Conservation (phyloP, 768 basidiomycete genomes). For the Gloeostereum incarnatum region DNA sequence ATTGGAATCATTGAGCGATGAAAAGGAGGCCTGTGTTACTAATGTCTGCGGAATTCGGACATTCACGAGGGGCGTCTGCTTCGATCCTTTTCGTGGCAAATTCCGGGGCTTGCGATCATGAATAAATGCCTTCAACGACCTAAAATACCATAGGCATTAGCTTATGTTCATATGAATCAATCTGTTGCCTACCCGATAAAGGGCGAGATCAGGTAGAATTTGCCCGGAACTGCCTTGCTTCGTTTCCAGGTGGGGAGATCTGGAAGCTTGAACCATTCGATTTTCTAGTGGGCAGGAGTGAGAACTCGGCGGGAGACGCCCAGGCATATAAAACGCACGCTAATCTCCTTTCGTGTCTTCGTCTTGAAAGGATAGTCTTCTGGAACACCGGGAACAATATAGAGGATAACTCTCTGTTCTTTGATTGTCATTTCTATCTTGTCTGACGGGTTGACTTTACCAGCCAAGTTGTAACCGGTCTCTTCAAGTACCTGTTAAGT, state of each 20-base stretch:
- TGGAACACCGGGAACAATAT: conserved; percentile 79
- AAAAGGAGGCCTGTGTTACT: conserved; percentile 9
- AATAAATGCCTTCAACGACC: conserved; percentile 60
- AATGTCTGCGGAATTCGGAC: conserved; percentile 7
- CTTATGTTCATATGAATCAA: conserved; percentile 2
- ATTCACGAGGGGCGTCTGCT: conserved; percentile 8
- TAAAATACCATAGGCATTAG: conserved; percentile 15
- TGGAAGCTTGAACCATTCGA: conserved; percentile 87
- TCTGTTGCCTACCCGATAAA: conserved; percentile 65
- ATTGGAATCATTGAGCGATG: conserved; percentile 28
- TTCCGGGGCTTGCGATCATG: conserved; percentile 50
- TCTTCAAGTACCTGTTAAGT: conserved; percentile 81
- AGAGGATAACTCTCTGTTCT: conserved; percentile 87
- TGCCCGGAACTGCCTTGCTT: conserved; percentile 57
- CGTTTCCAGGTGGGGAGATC: conserved; percentile 93
- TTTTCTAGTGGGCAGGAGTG: conserved; percentile 51
- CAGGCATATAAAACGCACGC: conserved; percentile 39
- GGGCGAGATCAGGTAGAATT: conserved; percentile 92
- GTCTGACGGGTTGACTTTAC: conserved; percentile 53
- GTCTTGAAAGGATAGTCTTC: conserved; percentile 89
- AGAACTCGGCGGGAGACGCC: conserved; percentile 10
- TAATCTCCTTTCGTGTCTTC: conserved; percentile 95
- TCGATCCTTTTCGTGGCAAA: conserved; percentile 26
- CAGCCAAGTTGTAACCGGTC: conserved; percentile 85
- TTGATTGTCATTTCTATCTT: conserved; percentile 81